Conservation (phyloP, 495 filamentous ascomycete species). For the Sphaerosporella brunnea region DNA sequence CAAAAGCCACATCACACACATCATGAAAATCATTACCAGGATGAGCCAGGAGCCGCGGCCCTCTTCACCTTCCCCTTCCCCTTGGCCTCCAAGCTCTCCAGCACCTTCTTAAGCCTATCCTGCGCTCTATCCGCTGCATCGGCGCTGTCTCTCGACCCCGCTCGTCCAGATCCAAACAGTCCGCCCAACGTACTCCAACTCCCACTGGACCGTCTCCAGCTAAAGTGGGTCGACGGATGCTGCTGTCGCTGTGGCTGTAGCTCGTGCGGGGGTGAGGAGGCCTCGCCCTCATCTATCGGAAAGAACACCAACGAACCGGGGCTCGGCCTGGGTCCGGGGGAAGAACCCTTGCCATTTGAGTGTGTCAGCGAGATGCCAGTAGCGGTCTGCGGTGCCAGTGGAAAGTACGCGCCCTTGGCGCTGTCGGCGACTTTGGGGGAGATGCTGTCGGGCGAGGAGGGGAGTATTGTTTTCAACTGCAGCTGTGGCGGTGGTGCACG, state of each 20-base stretch:
- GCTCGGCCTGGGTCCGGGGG: slow-evolving; percentile 9
- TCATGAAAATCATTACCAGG: slow-evolving; percentile 1
- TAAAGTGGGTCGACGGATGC: neutral
- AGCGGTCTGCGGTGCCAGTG: slow-evolving; percentile 16
- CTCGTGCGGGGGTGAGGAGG: neutral
- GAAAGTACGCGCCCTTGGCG: slow-evolving; percentile 18
- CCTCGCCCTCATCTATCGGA: slow-evolving; percentile 5
- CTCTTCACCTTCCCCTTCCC: slow-evolving; percentile 13
- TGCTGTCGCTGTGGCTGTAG: neutral
- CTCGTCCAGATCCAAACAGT: slow-evolving; percentile 13
- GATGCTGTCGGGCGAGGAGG: slow-evolving; percentile 6
- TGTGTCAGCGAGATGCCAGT: slow-evolving; percentile 19
- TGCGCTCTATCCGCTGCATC: slow-evolving; percentile 11
- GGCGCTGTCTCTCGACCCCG: slow-evolving; percentile 6
- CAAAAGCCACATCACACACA: too few species aligned
- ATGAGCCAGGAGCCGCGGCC: neutral
- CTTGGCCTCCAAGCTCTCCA: slow-evolving; percentile 4
- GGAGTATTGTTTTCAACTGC: slow-evolving; percentile 22
- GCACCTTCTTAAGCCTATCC: slow-evolving; percentile 13
- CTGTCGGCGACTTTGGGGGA: neutral
- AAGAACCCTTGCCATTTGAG: slow-evolving; percentile 9
- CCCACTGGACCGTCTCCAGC: slow-evolving; percentile 12
- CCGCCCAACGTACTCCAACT: slow-evolving; percentile 16
- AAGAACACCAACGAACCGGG: slow-evolving; percentile 12
- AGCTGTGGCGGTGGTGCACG: slow-evolving; percentile 16